Conservation (phyloP, 768 basidiomycete genomes). For the Erythrobasidium yunnanense region DNA sequence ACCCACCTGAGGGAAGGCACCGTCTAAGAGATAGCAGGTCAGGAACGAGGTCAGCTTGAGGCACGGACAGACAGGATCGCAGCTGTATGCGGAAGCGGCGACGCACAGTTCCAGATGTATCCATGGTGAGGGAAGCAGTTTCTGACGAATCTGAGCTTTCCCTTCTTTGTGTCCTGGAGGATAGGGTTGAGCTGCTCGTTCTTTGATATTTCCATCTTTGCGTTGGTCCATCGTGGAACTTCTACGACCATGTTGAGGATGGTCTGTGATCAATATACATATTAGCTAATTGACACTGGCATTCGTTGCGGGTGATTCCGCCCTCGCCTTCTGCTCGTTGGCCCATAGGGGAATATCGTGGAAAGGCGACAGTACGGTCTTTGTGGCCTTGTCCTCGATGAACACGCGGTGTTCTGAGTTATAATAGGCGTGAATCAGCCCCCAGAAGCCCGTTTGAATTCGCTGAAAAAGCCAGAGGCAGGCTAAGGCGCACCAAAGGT, state of each 20-base stretch:
- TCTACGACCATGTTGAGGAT: conserved; percentile 99
- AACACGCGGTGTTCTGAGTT: conserved; percentile 82
- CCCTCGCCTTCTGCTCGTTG: conserved; percentile 60
- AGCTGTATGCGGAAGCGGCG: not conserved
- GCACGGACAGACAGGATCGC: not conserved
- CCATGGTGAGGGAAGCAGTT: conserved; percentile 99
- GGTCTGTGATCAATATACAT: conserved; percentile 51
- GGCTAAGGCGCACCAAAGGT: conserved; percentile 78
- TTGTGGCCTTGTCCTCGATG: conserved; percentile 65
- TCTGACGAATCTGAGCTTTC: conserved; percentile 87
- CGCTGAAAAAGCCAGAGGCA: not conserved
- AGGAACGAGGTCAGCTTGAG: not conserved
- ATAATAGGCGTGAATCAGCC: not conserved
- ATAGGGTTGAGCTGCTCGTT: conserved; percentile 97
- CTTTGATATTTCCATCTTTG: conserved; percentile 99
- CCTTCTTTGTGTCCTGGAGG: conserved; percentile 98
- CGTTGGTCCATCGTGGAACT: conserved; percentile 97
- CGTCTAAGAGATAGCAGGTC: conserved; percentile 40
- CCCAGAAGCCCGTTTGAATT: too few relatives aligned
- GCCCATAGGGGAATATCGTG: conserved; percentile 92
- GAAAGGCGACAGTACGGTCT: conserved; percentile 69
- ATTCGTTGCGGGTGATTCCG: not conserved
- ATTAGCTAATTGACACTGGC: not conserved
- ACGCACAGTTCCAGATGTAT: conserved; percentile 89
- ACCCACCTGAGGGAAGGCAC: conserved; percentile 89